A percentile compares a stretch with the other conserved stretches of the same genome.
phyloP scores from a whole-genome alignment of 495 filamentous ascomycete genomes.

The Xylaria intraflava region DNA sequence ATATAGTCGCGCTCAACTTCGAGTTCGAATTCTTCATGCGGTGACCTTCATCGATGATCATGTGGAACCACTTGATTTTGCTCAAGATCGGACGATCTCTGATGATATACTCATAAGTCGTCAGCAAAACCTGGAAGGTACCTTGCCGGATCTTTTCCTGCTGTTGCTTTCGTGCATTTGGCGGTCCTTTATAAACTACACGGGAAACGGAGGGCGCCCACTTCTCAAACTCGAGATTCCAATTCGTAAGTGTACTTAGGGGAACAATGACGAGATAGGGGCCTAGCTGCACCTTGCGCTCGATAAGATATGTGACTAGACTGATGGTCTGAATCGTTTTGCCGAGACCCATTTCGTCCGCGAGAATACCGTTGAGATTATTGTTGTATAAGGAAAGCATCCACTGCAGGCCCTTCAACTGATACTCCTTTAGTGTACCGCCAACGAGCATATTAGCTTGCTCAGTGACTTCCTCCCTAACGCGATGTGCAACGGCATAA shows the following conservation, averaged over 20 bases:
- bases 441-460: slow-evolving; percentile 85
- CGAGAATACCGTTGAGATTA: slow-evolving; percentile 96
- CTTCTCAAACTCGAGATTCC: slow-evolving; percentile 98
- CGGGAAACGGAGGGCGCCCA: slow-evolving; percentile 84
- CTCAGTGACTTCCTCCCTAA: slow-evolving; percentile 79
- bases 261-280: slow-evolving; percentile 97
- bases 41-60: slow-evolving; percentile 99
- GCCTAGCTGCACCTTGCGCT: slow-evolving; percentile 86
- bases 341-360: slow-evolving; percentile 98
- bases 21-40: slow-evolving; percentile 99
- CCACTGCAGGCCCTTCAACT: slow-evolving; percentile 97
- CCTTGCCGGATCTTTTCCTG: slow-evolving; percentile 92
- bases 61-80: slow-evolving; percentile 98
- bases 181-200: slow-evolving; percentile 95
- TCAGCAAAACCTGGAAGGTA: slow-evolving; percentile 90
- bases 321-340: slow-evolving; percentile 99
- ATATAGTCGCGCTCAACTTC: slow-evolving; percentile 90
- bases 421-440: slow-evolving; percentile 92
- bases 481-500: slow-evolving; percentile 93
- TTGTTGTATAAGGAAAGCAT: slow-evolving; percentile 99
- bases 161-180: slow-evolving; percentile 78
- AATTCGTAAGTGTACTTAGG: slow-evolving; percentile 93
- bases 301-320: slow-evolving; percentile 92
- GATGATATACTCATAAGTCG: slow-evolving; percentile 99
- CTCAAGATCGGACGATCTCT: slow-evolving; percentile 90